Evolutionary conservation across 495 filamentous ascomycete species (phyloP), one percentile per base, ranked within the genome.

Genomic region (Oleoguttula mirabilis): DNA sequence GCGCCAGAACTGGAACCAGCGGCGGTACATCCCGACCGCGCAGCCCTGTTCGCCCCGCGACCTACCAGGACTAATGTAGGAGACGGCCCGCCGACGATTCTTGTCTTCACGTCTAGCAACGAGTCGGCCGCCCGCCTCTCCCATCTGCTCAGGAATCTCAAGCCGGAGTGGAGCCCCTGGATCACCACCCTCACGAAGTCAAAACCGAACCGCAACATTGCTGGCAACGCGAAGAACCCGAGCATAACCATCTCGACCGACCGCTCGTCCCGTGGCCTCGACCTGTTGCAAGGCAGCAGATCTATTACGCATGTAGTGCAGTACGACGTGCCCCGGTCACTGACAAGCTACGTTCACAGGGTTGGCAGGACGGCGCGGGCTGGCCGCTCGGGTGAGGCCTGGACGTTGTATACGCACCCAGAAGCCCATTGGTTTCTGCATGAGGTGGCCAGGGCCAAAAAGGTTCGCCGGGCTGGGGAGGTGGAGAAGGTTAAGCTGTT

Each of bases 291-390:
- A 19, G 17, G 12, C 14, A 25, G 39, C 20, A 41, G 47, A 28
- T 14, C 33, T 15, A 68, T 96, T 19, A 76, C 76, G 19, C 81
- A 93, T 50, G 85, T 96, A 10, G 66, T 96, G 53, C 95, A 95
- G 59, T 98, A 98, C 66, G 90, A 96, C 56, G 67, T 96, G 24
- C 92, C 90, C 0, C 71, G 74, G 7, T 82, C 75, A 45, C 63
- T 84, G 19, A 81, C 77, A 3, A 80, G 76, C 14, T 98, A 96
- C 51, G 80, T 96, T 10, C 90, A 98, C 61, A 80, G 90, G 16
- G 85, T 94, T 10, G 90, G 90, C 8, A 75, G 90, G 41, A 95
- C 90, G 0, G 88, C 88, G 8, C 67, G 88, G 57, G 88, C 88
- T 0, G 84, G 84, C 3, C 76, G 75, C 32, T 58, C 63, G 5